Evolutionary conservation across 1,284 basidiomycete species (phyloP), one percentile per base, ranked within the genome.

Genomic region (Pascua sp.): DNA sequence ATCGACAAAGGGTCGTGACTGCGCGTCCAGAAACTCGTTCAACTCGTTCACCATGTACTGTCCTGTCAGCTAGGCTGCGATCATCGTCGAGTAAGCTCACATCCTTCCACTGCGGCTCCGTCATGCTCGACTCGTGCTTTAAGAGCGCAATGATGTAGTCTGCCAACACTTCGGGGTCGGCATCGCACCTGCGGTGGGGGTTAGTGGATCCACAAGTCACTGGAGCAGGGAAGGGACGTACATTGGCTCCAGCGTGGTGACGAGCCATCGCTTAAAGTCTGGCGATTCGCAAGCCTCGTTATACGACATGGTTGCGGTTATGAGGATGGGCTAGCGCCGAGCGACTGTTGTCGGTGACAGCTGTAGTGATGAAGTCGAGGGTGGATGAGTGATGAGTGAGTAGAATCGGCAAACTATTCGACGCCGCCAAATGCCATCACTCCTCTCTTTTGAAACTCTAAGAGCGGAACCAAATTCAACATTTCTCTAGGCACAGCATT

Each of bases 81-180:
- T 3, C 41, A 10, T 4, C 16, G 32, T 11, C 5, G 11, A 48
- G n/a, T n/a, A n/a, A n/a, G 49, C 71, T 51, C 39, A 73, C 89
- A 61, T 85, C 84, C 64, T 87, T 82, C 81, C 96, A 86, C 63
- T 94, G 88, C n/a, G 77, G 73, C 70, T 93, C 90, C 5, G 87
- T 82, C 11, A 74, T 60, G n/a, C 57, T 61, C 11, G 86, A 86
- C 77, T 91, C 90, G 76, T 95, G 91, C 72, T 92, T 92, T 56
- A 97, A 80, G 52, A 98, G 80, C n/a, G 94, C 94, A 49, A 96
- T 84, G 65, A 97, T 88, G 73, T 97, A 98, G 73, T 97, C 92
- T 12, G 91, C 88, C 51, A 98, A 85, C 17, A 94, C 91, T 39
- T 88, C 86, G 24, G 94, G 93, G 74, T 97, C 94, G 53, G 94